Conservation (phyloP, 192 early-diverging fungal species). For the Entrophospora sp. region DNA sequence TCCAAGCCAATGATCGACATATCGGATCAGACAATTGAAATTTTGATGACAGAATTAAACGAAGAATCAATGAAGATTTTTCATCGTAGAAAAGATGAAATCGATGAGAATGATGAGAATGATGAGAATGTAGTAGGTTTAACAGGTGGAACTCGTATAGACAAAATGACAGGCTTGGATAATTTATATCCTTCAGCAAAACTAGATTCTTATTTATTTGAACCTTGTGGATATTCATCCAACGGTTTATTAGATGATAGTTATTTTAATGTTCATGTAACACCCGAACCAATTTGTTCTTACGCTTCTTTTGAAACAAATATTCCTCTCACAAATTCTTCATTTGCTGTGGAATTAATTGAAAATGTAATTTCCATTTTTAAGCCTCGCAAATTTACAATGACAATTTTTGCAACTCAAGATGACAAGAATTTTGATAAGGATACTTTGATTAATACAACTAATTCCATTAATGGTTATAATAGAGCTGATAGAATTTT, state of each 20-base stretch:
- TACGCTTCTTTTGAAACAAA: slow-evolving; percentile 99
- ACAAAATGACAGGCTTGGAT: slow-evolving; percentile 70
- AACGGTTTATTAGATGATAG: slow-evolving; percentile 76
- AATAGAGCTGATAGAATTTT: slow-evolving; percentile 59
- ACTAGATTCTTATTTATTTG: slow-evolving; percentile 86
- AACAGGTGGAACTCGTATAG: slow-evolving; percentile 59
- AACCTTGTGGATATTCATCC: slow-evolving; percentile 94
- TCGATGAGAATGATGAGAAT: too few relatives aligned
- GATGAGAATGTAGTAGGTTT: too few relatives aligned
- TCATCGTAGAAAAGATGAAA: slow-evolving; percentile 50
- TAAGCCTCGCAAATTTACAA: slow-evolving; percentile 74
- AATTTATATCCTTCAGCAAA: slow-evolving; percentile 71
- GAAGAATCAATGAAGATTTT: slow-evolving; percentile 71
- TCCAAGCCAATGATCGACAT: neutral
- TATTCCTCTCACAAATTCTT: slow-evolving; percentile 70
- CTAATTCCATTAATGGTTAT: slow-evolving; percentile 53
- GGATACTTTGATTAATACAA: slow-evolving; percentile 32
- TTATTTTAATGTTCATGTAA: slow-evolving; percentile 98
- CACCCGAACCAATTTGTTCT: slow-evolving; percentile 94
- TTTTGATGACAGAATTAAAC: slow-evolving; percentile 90
- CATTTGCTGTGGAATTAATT: slow-evolving; percentile 59
- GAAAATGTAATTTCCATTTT: slow-evolving; percentile 73
- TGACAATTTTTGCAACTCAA: slow-evolving; percentile 48
- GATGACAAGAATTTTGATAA: slow-evolving; percentile 26
- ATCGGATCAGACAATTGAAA: slow-evolving; percentile 85